Percentiles rank a stretch among this genome's conserved stretches.
These are phyloP conservation scores for Saccharomyces pastorianus DNA, from an alignment of 1,139 yeast genomes.

Conservation along the genomic window DNA sequence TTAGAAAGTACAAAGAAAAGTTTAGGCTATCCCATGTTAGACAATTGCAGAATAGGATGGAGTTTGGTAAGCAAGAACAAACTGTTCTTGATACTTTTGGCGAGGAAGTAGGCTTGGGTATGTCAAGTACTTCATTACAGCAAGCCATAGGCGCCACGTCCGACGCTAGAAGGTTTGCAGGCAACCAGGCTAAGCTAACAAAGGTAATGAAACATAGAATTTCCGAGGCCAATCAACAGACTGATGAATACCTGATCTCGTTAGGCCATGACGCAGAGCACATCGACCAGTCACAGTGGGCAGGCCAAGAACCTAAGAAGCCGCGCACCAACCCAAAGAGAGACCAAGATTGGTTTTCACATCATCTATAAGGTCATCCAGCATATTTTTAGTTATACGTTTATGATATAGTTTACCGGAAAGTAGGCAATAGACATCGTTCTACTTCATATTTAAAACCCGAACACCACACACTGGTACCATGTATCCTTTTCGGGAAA, in stretches of 20 bases:
- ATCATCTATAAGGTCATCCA: slow-evolving; percentile 4
- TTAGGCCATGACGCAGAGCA: slow-evolving; percentile 1
- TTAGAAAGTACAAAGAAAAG: slow-evolving; percentile 72
- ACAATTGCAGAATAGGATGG: slow-evolving; percentile 76
- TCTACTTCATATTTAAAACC: not conserved
- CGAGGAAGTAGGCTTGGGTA: slow-evolving; percentile 76
- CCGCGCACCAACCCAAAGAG: not conserved
- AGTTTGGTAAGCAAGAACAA: slow-evolving; percentile 68
- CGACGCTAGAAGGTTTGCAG: slow-evolving; percentile 26
- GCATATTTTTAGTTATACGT: too few relatives aligned
- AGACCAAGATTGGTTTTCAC: slow-evolving; percentile 7
- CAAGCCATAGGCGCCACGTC: slow-evolving; percentile 7
- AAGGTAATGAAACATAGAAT: slow-evolving; percentile 46
- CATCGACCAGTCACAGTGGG: not conserved
- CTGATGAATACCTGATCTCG: slow-evolving; percentile 12
- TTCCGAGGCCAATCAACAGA: slow-evolving; percentile 21
- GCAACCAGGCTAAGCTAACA: slow-evolving; percentile 46
- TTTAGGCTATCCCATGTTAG: slow-evolving; percentile 75
- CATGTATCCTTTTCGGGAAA: not conserved
- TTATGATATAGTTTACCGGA: not conserved
- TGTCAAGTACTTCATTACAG: slow-evolving; percentile 37
- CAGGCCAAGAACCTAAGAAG: not conserved
- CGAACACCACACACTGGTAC: not conserved
- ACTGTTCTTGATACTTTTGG: slow-evolving; percentile 59
- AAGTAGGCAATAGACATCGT: not conserved